These are phyloP conservation scores for Colletotrichum coccodes DNA, from an alignment of 2,329 filamentous ascomycete species.

Conservation along the genomic window DNA sequence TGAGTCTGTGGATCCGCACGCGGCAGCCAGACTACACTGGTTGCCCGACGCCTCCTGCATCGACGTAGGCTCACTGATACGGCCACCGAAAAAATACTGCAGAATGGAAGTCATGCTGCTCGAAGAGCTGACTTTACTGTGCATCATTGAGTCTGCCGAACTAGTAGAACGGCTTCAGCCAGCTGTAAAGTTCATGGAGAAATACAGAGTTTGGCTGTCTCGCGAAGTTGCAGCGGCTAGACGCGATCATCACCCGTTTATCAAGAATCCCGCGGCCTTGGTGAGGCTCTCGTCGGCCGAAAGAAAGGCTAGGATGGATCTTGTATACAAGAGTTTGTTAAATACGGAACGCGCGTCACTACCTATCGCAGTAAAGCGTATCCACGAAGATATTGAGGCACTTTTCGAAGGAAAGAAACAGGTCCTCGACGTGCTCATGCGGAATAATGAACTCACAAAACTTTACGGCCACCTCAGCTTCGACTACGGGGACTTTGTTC, in stretches of 20 bases:
- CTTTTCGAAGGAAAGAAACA: constrained; percentile 39
- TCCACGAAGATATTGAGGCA: constrained; percentile 24
- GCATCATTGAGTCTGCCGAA: not conserved
- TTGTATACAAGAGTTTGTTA: not conserved
- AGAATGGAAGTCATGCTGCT: not conserved
- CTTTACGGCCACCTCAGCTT: constrained; percentile 4
- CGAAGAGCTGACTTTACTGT: not conserved
- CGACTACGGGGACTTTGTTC: not conserved
- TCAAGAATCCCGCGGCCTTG: not conserved
- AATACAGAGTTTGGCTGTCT: not conserved
- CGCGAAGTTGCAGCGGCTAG: not conserved
- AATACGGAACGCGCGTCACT: not conserved
- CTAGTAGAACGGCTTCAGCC: not conserved
- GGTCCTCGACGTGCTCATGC: constrained; percentile 43
- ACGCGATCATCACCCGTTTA: not conserved
- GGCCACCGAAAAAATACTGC: not conserved
- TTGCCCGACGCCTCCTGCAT: not conserved
- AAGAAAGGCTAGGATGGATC: not conserved
- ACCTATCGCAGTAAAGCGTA: not conserved
- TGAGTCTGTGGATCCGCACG: not conserved
- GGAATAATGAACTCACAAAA: constrained; percentile 32
- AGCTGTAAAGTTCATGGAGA: not conserved
- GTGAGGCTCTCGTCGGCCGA: not conserved
- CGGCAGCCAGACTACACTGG: not conserved
- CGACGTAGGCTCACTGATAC: not conserved